These are phyloP conservation scores for Vigna trinervia DNA, from an alignment of 306 rosid genomes.

Conservation along the genomic window DNA sequence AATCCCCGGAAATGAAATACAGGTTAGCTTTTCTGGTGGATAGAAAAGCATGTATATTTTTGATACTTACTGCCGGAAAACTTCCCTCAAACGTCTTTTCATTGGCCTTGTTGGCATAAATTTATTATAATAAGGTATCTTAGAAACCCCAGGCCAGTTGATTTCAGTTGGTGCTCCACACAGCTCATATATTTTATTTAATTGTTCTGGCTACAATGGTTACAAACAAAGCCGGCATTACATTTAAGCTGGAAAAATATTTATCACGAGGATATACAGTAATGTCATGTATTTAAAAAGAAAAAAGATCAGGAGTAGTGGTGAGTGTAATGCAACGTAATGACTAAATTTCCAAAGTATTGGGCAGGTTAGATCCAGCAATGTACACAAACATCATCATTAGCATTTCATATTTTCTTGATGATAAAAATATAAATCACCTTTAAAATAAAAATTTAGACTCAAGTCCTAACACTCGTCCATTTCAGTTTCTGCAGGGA, in stretches of 20 bases:
- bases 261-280: slow-evolving; percentile 6
- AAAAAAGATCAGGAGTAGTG: background rate
- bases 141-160: slow-evolving; percentile 79
- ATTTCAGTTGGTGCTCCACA: slow-evolving; percentile 80
- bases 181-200: slow-evolving; percentile 74
- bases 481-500: background rate
- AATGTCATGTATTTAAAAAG: slow-evolving; percentile 4
- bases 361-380: background rate
- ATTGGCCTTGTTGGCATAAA: slow-evolving; percentile 70
- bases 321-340: background rate
- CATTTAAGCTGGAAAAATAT: slow-evolving; percentile 9
- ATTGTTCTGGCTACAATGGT: slow-evolving; percentile 68
- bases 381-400: slow-evolving; percentile 11
- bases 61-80: slow-evolving; percentile 62
- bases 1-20: background rate
- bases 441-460: background rate
- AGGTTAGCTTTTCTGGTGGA: background rate
- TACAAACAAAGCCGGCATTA: slow-evolving; percentile 22
- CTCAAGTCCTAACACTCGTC: background rate
- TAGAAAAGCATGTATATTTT: background rate
- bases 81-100: slow-evolving; percentile 74
- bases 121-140: slow-evolving; percentile 66
- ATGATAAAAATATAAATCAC: slow-evolving; percentile 9
- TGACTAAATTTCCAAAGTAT: slow-evolving; percentile 23
- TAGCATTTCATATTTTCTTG: background rate